phyloP scores from a whole-genome alignment of 306 rosid genomes.

The Sindora glabra region DNA sequence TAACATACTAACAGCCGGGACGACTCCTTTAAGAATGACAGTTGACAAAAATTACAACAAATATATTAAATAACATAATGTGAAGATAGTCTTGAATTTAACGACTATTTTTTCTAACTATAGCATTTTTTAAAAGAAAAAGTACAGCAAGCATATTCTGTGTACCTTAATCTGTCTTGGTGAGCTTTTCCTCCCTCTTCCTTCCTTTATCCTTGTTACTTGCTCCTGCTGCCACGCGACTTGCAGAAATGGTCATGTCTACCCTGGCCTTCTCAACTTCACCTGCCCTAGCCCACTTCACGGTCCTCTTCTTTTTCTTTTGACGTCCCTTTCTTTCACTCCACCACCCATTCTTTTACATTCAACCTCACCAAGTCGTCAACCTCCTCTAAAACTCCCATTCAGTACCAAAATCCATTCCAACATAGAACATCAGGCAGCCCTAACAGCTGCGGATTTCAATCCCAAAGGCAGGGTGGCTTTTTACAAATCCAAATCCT shows the following conservation, averaged over 20 bases:
- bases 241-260: not conserved
- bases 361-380: slow-evolving; percentile 3
- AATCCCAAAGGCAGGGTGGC: slow-evolving; percentile 65
- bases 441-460: slow-evolving; percentile 4
- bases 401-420: slow-evolving; percentile 34
- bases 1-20: no score
- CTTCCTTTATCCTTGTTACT: not conserved
- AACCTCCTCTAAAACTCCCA: not conserved
- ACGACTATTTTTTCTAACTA: no score
- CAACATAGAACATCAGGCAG: slow-evolving; percentile 27
- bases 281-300: not conserved
- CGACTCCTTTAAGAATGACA: no score
- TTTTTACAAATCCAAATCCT: slow-evolving; percentile 80
- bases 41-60: no score
- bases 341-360: slow-evolving; percentile 7
- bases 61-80: no score
- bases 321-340: slow-evolving; percentile 11
- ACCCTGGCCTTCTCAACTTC: slow-evolving; percentile 37
- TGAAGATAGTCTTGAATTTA: no score
- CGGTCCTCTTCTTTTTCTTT: not conserved
- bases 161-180: no score
- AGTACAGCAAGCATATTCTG: no score
- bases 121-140: no score
- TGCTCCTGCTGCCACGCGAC: not conserved
- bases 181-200: no score